A percentile compares a stretch with the other conserved stretches of the same genome.
phyloP scores from a whole-genome alignment of 495 filamentous ascomycete species.

The Penicillium desertorum region DNA sequence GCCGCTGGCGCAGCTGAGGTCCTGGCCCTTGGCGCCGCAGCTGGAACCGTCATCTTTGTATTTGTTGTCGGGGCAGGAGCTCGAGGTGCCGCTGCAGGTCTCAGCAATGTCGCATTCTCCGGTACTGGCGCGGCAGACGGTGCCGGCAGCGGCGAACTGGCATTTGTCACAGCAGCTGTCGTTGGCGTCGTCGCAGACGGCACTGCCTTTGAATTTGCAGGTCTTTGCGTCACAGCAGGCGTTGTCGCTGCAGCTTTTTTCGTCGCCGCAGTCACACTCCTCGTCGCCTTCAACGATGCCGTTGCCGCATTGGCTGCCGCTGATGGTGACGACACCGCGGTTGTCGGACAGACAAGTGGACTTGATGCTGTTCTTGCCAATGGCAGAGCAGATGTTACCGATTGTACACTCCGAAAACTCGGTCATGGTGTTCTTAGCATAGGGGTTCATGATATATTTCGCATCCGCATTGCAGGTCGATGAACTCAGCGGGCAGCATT shows the following conservation, averaged over 20 bases:
- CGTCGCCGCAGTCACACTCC: conserved; percentile 93
- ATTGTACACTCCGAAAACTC: conserved; percentile 84
- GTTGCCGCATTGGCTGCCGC: conserved; percentile 86
- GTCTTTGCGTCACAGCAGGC: conserved; percentile 81
- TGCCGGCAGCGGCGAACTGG: conserved; percentile 63
- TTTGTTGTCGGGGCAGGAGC: conserved; percentile 71
- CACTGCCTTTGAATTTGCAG: conserved; percentile 75
- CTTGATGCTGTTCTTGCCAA: conserved; percentile 76
- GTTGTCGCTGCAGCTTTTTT: conserved; percentile 66
- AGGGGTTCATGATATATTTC: conserved; percentile 93
- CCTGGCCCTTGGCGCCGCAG: conserved; percentile 57
- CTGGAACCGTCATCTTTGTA: conserved; percentile 66
- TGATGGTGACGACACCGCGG: conserved; percentile 79
- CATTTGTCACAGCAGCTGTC: conserved; percentile 86
- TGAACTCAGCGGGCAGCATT: conserved; percentile 82
- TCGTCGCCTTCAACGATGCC: conserved; percentile 94
- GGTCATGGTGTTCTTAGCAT: conserved; percentile 66
- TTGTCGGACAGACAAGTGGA: conserved; percentile 78
- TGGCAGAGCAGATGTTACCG: conserved; percentile 93
- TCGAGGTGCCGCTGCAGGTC: conserved; percentile 69
- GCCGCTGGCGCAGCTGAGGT: conserved; percentile 82
- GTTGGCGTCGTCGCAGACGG: conserved; percentile 86
- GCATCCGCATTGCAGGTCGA: conserved; percentile 71
- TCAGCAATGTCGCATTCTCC: conserved; percentile 83
- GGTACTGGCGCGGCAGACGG: conserved; percentile 75